phyloP scores from a whole-genome alignment of 805 yeast genomes.

The Metschnikowia lochheadii region DNA sequence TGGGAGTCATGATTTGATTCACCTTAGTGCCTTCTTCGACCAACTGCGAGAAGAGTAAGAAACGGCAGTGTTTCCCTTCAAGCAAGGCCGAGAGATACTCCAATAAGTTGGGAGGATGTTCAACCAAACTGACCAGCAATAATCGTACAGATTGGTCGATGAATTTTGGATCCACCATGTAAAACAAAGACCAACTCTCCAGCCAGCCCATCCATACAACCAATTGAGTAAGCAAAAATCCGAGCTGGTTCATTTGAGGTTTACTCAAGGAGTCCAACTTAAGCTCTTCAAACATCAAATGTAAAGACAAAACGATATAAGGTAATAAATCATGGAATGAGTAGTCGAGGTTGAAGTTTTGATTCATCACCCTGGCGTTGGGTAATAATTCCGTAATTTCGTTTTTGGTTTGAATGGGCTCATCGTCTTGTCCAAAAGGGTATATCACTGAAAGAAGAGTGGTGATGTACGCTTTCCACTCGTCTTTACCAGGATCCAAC shows the following conservation, averaged over 20 bases:
- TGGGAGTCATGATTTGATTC: conserved; percentile 60
- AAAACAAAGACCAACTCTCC: conserved; percentile 56
- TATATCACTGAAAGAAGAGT: conserved; percentile 47
- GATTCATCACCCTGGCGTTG: conserved; percentile 26
- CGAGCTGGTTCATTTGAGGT: conserved; percentile 38
- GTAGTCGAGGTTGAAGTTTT: conserved; percentile 30
- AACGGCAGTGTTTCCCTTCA: conserved; percentile 44
- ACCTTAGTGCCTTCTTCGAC: conserved; percentile 58
- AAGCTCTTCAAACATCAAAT: conserved; percentile 72
- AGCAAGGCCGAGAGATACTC: conserved; percentile 52
- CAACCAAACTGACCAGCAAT: conserved; percentile 43
- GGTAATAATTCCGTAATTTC: conserved; percentile 30
- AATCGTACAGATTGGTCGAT: conserved; percentile 42
- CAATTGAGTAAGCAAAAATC: conserved; percentile 55
- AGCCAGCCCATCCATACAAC: conserved; percentile 75
- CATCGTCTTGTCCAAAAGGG: conserved; percentile 36
- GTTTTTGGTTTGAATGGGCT: conserved; percentile 17
- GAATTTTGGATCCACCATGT: conserved; percentile 31
- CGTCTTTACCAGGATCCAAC: conserved; percentile 39
- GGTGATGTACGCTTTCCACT: conserved; percentile 58
- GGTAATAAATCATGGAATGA: conserved; percentile 55
- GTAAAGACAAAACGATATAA: conserved; percentile 63
- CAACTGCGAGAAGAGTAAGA: conserved; percentile 61
- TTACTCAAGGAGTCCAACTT: conserved; percentile 49
- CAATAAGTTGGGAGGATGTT: conserved; percentile 58